Base-by-base conservation (phyloP, 257 asterid species). In the Rehmannia glutinosa region DNA sequence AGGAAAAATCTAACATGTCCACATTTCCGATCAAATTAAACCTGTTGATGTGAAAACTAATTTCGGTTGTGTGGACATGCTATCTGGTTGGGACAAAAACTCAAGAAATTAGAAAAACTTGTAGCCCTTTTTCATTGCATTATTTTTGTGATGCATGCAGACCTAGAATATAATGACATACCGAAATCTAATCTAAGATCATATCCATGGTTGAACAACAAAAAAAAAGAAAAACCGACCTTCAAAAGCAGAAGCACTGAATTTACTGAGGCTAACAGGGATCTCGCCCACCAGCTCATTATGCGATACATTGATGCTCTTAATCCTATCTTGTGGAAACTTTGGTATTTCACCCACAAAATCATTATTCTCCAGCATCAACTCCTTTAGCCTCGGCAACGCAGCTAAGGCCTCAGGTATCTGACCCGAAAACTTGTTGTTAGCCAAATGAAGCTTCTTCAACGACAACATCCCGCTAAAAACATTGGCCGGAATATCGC, bases 381-480 rank as follows among this genome's bases (percentile, higher is more conserved):
- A 65, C 73, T 87, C 97, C 2, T 50, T 68, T 12, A 94, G 85
- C 81, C 56, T 82, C 2, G 85, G 82, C 84, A 86, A 57, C 0
- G 19, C 55, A 0, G 75, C 46, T 21, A 94, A 63, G 3, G 95
- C 78, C 1, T 12, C 16, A 0, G 98, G 98, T 46, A 94, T 83
- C 4, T 17, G 21, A 1, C 99, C 98, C 0, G 77, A 58, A 39
- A 94, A 82, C 2, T 58, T 45, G 55, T 94, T 94, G 53, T 78
- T 42, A 2, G 82, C 80, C 82, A 94, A 20, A 72, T 91, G 80
- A 11, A 94, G 75, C 64, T 86, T 89, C 86, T 81, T 86, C 73
- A 94, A 58, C 3, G 80, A 81, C 13, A 8, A 0, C 97, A 91
- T 88, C 25, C 87, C 93, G 0, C 32, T 39, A 64, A 94, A 94